These are phyloP conservation scores for Globisporangium uncinulatum DNA, from an alignment of 352 stramenopile species.

Conservation along the genomic window DNA sequence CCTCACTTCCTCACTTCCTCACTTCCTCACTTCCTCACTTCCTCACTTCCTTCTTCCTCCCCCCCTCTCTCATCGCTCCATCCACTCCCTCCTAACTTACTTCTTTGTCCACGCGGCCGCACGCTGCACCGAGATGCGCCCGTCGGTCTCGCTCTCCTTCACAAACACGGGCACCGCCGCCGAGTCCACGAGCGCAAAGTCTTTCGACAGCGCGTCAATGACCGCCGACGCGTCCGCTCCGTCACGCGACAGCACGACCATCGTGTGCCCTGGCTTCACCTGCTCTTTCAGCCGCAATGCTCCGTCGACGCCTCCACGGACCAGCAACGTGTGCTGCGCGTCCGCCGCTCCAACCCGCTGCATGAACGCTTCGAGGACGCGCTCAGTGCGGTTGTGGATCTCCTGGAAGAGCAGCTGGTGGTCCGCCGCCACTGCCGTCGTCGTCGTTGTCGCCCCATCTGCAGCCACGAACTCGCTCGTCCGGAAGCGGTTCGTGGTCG, in stretches of 20 bases:
- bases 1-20: no score
- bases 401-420: conserved; percentile 45
- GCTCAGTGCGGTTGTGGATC: conserved; percentile 52
- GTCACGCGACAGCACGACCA: conserved; percentile 48
- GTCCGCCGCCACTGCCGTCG: conserved; percentile 7
- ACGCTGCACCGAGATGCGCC: conserved; percentile 34
- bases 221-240: conserved; percentile 28
- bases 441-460: not conserved
- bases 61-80: no score
- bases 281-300: conserved; percentile 43
- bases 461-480: conserved; percentile 41
- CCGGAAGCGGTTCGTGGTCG: conserved; percentile 56
- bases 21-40: conserved; percentile 15
- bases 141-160: conserved; percentile 40
- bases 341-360: conserved; percentile 18
- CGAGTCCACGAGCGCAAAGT: conserved; percentile 41
- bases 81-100: no score
- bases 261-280: conserved; percentile 40
- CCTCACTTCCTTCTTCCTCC: not conserved
- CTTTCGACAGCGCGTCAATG: conserved; percentile 19
- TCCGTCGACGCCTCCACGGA: conserved; percentile 37
- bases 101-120: conserved; percentile 47
- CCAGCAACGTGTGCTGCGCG: conserved; percentile 23
- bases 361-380: conserved; percentile 52
- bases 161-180: conserved; percentile 46